Conservation (phyloP, 176 grass and related monocot species). For the Zea mays region DNA sequence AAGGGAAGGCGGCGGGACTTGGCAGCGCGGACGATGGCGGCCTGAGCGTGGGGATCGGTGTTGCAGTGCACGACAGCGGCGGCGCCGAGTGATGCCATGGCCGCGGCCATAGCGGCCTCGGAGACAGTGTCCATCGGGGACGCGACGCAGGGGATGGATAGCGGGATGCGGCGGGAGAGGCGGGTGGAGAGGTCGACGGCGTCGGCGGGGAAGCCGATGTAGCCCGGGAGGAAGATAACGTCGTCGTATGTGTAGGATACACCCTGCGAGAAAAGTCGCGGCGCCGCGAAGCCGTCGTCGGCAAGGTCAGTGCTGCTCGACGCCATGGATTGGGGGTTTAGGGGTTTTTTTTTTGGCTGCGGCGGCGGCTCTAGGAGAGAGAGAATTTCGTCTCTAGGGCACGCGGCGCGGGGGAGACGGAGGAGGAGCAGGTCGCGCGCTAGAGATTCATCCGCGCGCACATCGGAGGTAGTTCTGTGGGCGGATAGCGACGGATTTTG, state of each 20-base stretch:
- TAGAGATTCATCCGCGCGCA: no score
- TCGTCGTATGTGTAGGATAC: conserved; percentile 88
- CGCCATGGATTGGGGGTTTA: conserved; percentile 16
- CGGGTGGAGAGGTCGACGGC: conserved; percentile 76
- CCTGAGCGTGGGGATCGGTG: conserved; percentile 54
- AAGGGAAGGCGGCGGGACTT: conserved; percentile 81
- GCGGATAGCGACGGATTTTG: no score
- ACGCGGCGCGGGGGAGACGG: no score
- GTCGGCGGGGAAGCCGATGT: conserved; percentile 80
- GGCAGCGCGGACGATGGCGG: conserved; percentile 64
- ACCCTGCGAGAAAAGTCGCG: conserved; percentile 73
- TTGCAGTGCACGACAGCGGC: conserved; percentile 79
- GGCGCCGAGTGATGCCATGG: conserved; percentile 83
- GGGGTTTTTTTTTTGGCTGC: conserved; percentile 27
- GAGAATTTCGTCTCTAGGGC: no score
- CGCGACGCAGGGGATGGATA: conserved; percentile 79
- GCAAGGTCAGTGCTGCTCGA: conserved; percentile 23
- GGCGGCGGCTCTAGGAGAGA: neutral
- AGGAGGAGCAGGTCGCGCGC: no score
- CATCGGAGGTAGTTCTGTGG: no score
- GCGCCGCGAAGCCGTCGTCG: conserved; percentile 55
- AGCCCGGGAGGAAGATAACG: conserved; percentile 68
- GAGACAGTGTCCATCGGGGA: conserved; percentile 97
- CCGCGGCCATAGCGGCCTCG: conserved; percentile 72
- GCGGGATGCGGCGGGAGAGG: conserved; percentile 70